Evolutionary conservation across 148 eudicot genomes (phyloP).

Genomic region (Drosera capensis): DNA sequence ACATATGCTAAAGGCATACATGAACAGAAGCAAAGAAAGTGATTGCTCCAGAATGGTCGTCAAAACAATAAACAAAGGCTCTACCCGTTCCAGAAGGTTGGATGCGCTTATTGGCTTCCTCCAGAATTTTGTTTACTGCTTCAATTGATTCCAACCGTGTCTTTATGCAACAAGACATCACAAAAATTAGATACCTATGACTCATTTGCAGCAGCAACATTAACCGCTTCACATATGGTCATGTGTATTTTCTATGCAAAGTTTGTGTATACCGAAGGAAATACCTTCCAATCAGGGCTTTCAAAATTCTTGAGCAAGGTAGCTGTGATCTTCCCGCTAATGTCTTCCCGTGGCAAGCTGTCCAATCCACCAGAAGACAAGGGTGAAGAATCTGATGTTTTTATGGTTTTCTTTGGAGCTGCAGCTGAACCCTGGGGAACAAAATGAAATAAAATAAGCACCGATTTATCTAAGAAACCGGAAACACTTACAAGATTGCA

Average conservation of each 20-base stretch:
- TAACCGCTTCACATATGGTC: slow-evolving; percentile 1
- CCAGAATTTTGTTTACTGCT: slow-evolving; percentile 74
- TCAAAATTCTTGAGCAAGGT: slow-evolving; percentile 75
- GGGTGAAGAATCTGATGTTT: slow-evolving; percentile 44
- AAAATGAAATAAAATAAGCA: neutral
- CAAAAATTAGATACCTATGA: slow-evolving; percentile 5
- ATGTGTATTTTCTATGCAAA: neutral
- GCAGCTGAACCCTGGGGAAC: slow-evolving; percentile 55
- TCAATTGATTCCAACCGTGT: slow-evolving; percentile 88
- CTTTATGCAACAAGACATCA: slow-evolving; percentile 14
- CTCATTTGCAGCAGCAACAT: no score
- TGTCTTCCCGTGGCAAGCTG: slow-evolving; percentile 94
- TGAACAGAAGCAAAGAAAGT: neutral
- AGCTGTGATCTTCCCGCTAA: slow-evolving; percentile 85
- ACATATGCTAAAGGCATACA: neutral
- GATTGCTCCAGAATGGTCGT: no score
- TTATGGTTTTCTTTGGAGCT: slow-evolving; percentile 80
- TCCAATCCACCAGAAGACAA: slow-evolving; percentile 61
- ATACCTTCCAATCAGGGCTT: slow-evolving; percentile 98
- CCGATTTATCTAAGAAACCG: neutral
- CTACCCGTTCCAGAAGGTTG: slow-evolving; percentile 91
- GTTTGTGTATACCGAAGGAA: neutral
- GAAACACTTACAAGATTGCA: neutral
- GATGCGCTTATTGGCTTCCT: slow-evolving; percentile 96
- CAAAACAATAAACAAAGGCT: neutral